phyloP scores from a whole-genome alignment of 2,329 filamentous ascomycete species.

The Xylariaceae sp. region DNA sequence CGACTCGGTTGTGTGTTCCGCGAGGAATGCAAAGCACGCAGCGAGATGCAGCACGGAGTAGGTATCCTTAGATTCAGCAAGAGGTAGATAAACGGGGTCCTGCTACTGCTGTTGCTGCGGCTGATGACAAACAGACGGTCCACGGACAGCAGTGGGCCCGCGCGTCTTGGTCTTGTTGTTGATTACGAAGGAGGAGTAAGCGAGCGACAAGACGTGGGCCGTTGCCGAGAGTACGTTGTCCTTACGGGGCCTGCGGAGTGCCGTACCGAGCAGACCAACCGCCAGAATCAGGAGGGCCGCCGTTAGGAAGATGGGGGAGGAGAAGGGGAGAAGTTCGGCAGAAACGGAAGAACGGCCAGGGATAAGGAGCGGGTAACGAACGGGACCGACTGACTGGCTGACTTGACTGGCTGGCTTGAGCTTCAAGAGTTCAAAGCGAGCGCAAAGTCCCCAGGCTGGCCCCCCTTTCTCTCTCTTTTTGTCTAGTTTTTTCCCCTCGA shows the following conservation, averaged over 20 bases:
- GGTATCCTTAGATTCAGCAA: background rate
- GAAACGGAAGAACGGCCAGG: background rate
- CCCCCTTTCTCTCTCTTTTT: too few relatives aligned
- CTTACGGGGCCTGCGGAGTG: background rate
- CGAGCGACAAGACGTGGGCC: slow-evolving; percentile 3
- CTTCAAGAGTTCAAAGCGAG: background rate
- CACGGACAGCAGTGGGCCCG: background rate
- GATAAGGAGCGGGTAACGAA: too few relatives aligned
- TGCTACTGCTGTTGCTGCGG: background rate
- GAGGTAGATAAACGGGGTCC: background rate
- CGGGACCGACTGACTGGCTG: background rate
- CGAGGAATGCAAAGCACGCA: too few relatives aligned
- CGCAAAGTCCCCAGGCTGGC: too few relatives aligned
- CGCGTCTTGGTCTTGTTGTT: slow-evolving; percentile 4
- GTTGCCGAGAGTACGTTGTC: slow-evolving; percentile 5
- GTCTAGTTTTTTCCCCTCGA: background rate
- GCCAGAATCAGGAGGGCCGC: background rate
- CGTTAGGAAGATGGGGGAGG: background rate
- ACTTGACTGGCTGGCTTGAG: background rate
- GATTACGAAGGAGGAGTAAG: background rate
- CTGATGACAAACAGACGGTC: too few relatives aligned
- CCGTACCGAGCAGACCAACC: background rate
- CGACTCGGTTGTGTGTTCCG: too few relatives aligned
- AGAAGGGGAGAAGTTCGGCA: background rate
- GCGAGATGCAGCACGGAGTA: too few relatives aligned